Base-by-base conservation (phyloP, 345 rosid genomes). In the Cochlearia excelsa region DNA sequence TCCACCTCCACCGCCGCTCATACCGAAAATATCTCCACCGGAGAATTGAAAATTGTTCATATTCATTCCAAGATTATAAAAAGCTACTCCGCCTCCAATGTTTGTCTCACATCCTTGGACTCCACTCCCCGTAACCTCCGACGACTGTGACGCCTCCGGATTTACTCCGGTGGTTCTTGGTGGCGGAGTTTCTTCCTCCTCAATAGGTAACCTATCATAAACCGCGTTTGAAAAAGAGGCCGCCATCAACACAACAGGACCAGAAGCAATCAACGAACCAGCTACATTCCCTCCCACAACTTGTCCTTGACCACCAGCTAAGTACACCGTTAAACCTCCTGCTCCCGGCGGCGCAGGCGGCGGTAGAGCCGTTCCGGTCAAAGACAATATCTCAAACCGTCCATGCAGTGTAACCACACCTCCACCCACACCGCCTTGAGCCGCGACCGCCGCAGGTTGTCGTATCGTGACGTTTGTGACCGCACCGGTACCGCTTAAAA, bases 251-350 rank as follows among this genome's bases (percentile, higher is more conserved):
- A 86, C 76, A 57, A 86, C 90, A 1, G 87, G 86, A 34, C 95
- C 82, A 0, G 86, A 66, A 35, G 95, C 95, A 74, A 72, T 62
- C 66, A 86, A 73, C 1, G 87, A 77, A 58, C 90, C 90, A 34
- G 66, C 84, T 68, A 86, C 90, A 41, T 66, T 82, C 57, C 95
- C 95, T 46, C 95, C 95, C 4, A 86, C 65, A 9, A 86, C 81
- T 57, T 84, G 90, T 35, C 86, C 95, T 67, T 86, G 95, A 9
- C 90, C 86, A 26, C 95, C 87, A 0, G 95, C 77, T 9, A 86
- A 63, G 61, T 75, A 86, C 38, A 86, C 75, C 0, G 87, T 78
- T 71, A 86, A 63, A 5, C 86, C 87, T 4, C 84, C 80, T 0
- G 90, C 84, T 60, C 85, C 86, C 0, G 86, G 82, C 0, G 84